phyloP scores from a whole-genome alignment of 2,329 filamentous ascomycete species.

The Diplodia sapinea region DNA sequence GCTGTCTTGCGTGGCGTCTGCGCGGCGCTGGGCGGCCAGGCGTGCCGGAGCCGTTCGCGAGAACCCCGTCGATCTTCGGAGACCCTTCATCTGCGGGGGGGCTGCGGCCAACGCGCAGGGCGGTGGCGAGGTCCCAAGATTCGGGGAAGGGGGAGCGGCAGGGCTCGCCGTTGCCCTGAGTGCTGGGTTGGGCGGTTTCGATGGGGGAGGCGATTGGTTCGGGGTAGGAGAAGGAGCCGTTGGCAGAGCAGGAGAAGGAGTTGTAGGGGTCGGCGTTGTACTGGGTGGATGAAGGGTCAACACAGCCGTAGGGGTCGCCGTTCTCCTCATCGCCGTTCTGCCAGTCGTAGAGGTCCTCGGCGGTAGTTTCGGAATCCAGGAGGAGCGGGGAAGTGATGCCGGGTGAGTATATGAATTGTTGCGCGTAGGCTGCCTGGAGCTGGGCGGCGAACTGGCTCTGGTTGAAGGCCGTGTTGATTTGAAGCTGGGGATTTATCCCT shows the following conservation, averaged over 20 bases:
- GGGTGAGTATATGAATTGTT: background rate
- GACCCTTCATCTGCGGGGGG: background rate
- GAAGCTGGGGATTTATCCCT: conserved; percentile 4
- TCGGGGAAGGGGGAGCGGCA: conserved; percentile 14
- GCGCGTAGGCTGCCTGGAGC: background rate
- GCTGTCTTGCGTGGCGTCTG: conserved; percentile 9
- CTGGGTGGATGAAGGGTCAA: no score
- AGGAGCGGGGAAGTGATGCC: conserved; percentile 6
- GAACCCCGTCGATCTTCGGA: background rate
- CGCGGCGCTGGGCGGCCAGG: background rate
- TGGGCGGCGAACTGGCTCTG: background rate
- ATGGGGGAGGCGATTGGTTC: background rate
- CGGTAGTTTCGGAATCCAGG: conserved; percentile 26
- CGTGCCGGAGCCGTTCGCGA: background rate
- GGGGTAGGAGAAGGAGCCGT: background rate
- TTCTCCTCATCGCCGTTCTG: background rate
- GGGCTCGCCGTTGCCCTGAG: background rate
- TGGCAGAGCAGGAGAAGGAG: conserved; percentile 13
- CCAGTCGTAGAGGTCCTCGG: conserved; percentile 25
- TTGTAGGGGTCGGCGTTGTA: background rate
- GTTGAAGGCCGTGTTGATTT: conserved; percentile 3
- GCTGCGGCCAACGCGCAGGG: conserved; percentile 12
- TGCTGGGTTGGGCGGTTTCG: background rate
- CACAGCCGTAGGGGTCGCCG: conserved; percentile 9
- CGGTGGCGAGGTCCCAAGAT: conserved; percentile 7